Evolutionary conservation across 2,329 filamentous ascomycete species (phyloP), one percentile per base, ranked within the genome.

Genomic region (Capronia coronata): DNA sequence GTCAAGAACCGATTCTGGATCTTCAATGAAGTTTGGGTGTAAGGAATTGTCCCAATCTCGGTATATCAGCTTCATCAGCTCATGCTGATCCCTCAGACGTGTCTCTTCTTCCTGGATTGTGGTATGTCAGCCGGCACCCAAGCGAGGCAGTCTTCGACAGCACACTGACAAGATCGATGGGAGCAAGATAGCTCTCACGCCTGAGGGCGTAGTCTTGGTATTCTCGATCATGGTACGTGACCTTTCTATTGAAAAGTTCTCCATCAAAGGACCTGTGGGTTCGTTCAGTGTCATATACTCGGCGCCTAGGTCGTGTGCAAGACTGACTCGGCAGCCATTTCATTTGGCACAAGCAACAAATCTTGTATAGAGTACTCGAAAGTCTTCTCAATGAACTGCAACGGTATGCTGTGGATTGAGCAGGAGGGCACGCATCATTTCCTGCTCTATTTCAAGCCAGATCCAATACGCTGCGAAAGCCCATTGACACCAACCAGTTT

Each of bases 171-270:
- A 48, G 14, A 34, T 56, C 53, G 14, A 52, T 29, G 9, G 53
- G 53, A 3, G 42, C 46, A 13, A 50, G 44, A 35, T 56, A 52
- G 11, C 48, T 48, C 19, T 53, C 46, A 37, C 43, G 34, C 19
- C 38, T 27, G 14, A 56, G 34, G 1, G 49, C 47, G 35, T 56
- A 52, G 11, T 50, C 50, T 51, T 56, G 53, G 34, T 45, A 56
- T 35, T 50, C 39, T 25, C 53, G 53, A 3, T 51, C 49, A 23
- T 42, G 46, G 29, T 52, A 52, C 18, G 29, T 43, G 23, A 52
- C 27, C 46, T 49, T 52, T 37, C 50, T 46, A 16, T 46, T 35
- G 35, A 45, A 52, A 23, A 29, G 22, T 14, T 52, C 46, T n/a
- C 38, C 41, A 16, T 37, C 40, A 22, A 30, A 16, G 35, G 41